Base-by-base conservation (phyloP, 2,329 filamentous ascomycete genomes). In the Scytalidium lignicola region DNA sequence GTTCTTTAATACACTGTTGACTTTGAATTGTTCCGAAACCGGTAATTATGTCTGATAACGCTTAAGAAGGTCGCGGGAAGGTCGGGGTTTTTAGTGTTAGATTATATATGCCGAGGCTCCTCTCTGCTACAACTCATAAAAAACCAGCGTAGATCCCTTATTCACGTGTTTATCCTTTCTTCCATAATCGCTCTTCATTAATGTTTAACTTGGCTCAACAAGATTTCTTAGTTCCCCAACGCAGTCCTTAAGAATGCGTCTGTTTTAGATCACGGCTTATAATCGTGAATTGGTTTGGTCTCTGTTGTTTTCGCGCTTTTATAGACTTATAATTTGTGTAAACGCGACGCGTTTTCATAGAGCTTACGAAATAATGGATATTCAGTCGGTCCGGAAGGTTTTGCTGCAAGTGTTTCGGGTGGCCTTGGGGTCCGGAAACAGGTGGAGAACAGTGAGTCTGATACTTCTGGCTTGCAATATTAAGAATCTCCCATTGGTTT, bases 401-500 rank as follows among this genome's bases (percentile, higher is more conserved):
- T 26, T 43, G 41, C 41, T 21, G 22, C 41, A 21, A 26, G 19
- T 20, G 13, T 20, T 43, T 15, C 41, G 18, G 8, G 18, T 22
- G 13, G 9, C 18, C 10, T 13, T 22, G 17, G 41, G 22, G 10
- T 43, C 41, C 10, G 19, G 17, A 20, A 26, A 43, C 17, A 22
- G 17, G 17, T 22, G 22, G 41, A 43, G 19, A 43, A 26, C 41
- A 15, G 9, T 37, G 12, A 17, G 32, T 19, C 70, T 77, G 47
- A 63, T 72, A 5, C 48, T 75, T 2, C 15, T 37, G 32, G 32
- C 32, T 9, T 53, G 73, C 21, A 85, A 84, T 56, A 55, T 81
- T 51, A 85, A 85, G 67, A 79, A 73, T 40, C 58, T 82, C 20
- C 81, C 81, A 0, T 72, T 79, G 17, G 72, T 80, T 22, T 85